These are phyloP conservation scores for Penicillium chermesinum DNA, from an alignment of 495 filamentous ascomycete genomes.

Conservation along the genomic window DNA sequence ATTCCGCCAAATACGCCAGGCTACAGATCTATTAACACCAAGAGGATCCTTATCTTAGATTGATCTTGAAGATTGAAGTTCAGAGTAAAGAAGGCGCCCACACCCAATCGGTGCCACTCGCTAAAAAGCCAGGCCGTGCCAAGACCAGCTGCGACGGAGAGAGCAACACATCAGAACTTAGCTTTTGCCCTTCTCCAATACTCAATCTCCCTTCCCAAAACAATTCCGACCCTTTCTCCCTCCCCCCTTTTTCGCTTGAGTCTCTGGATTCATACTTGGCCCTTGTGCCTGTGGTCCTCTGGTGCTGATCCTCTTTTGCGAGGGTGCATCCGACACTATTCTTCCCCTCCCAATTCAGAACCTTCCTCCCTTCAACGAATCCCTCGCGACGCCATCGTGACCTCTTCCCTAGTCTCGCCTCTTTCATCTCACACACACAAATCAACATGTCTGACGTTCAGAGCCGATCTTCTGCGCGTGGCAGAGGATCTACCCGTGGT, in stretches of 20 bases:
- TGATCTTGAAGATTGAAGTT: background rate
- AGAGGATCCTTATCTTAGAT: too few species aligned
- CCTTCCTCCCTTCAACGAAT: constrained; percentile 26
- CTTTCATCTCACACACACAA: constrained; percentile 34
- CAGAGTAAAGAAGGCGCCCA: background rate
- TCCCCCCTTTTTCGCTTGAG: constrained; percentile 24
- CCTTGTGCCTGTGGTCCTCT: constrained; percentile 33
- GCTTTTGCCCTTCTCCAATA: constrained; percentile 31
- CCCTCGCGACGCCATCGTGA: constrained; percentile 30
- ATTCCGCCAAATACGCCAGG: too few species aligned
- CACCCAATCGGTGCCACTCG: constrained; percentile 30
- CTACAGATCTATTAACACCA: too few species aligned
- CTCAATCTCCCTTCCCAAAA: constrained; percentile 27
- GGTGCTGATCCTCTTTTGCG: constrained; percentile 39
- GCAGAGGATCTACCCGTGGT: constrained; percentile 75
- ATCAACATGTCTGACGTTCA: constrained; percentile 86
- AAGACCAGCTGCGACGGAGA: constrained; percentile 25
- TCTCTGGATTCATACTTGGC: constrained; percentile 39
- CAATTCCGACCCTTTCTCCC: constrained; percentile 12
- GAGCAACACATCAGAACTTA: constrained; percentile 32
- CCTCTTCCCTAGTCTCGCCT: constrained; percentile 29
- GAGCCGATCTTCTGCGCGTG: constrained; percentile 71
- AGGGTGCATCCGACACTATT: constrained; percentile 31
- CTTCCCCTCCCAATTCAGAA: constrained; percentile 13
- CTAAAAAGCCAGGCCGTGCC: constrained; percentile 31